Base-by-base conservation (phyloP, 768 basidiomycete genomes). In the Leucosporidium yakuticum region DNA sequence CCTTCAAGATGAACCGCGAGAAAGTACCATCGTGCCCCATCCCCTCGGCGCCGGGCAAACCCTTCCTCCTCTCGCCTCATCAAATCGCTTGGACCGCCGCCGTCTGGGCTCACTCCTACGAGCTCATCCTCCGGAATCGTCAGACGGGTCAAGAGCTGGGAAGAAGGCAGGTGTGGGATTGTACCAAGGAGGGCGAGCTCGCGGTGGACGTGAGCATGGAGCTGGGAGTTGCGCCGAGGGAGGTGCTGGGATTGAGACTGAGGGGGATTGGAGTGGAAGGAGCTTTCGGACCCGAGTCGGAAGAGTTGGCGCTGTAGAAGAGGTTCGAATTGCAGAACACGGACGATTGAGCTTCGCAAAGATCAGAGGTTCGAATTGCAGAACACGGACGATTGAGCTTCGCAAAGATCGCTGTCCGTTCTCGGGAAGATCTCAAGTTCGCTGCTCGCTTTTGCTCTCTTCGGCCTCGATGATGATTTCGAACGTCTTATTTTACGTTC, bases 101-200 rank as follows among this genome's bases (percentile, higher is more conserved):
- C 7, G 64, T 65, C 1, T 73, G 71, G 71, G 71, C 71, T 4
- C 12, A 53, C 29, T 29, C n/a, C 49, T 73, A 73, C 57, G 59
- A 62, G 32, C 54, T 71, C 14, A 21, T 68, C 36, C 59, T 72
- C 29, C 29, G 64, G 15, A 25, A 25, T 12, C 50, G 3, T 14
- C 44, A 25, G 4, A 51, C n/a, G 56, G 47, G 9, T 6, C 51
- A 4, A 53, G 62, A 7, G 25, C 7, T 5, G 60, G 60, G 49
- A 61, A 61, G 36, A 27, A 20, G 21, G 12, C 34, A 60, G 51
- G 64, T 54, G 2, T 20, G 1, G 5, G 70, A 72, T 48, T 29
- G 58, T 31, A 68, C 67, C 31, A 72, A 72, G 32, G 70, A 72
- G 56, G 61, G 62, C 44, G 20, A 50, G 19, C 58, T 72, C 20